Base-by-base conservation (phyloP, 73 alveolate species). In the Paraurostyla sp. region DNA sequence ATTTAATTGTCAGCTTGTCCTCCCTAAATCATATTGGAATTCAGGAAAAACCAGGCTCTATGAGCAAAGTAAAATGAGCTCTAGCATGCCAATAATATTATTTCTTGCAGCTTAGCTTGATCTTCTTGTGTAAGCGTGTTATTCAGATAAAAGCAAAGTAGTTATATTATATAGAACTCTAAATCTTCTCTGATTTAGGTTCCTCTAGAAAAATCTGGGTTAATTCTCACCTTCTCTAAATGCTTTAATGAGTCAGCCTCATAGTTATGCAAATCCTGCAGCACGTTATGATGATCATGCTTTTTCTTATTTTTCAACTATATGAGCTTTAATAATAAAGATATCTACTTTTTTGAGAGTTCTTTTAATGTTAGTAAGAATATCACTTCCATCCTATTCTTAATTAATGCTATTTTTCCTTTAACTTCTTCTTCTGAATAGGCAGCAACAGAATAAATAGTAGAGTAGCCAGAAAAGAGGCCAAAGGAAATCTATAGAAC, bases 141-240 rank as follows among this genome's bases (percentile, higher is more conserved):
- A 41, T 69, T 33, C 20, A 91, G 60, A 76, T 82, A 91, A 56
- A 75, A 46, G 23, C 91, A 85, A 54, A 89, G 78, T 35, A 95
- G 71, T 69, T 95, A 73, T 23, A 97, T 97, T 48, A 92, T 58
- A 87, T 57, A 95, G 89, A 92, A 95, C 62, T 95, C 98, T 62
- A 95, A 85, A 71, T 95, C 98, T 68, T 65, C 91, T 83, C 98
- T 45, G 16, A n/a, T 2, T 51, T 6, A 50, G 63, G 69, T 25
- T n/a, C 52, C 18, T 16, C 38, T 52, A 6, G 71, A 36, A 73
- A 85, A 91, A 46, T 91, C 91, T 29, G 96, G 96, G 42, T 91
- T 91, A 38, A 91, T 52, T 50, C 96, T 56, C 52, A 91, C 78
- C 40, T 42, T 68, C 87, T 84, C 85, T 7, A 91, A 59, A 22